A percentile compares a stretch with the other conserved stretches of the same genome.
phyloP scores from a whole-genome alignment of 2,329 filamentous ascomycete genomes.

The Paraphoma sp. region DNA sequence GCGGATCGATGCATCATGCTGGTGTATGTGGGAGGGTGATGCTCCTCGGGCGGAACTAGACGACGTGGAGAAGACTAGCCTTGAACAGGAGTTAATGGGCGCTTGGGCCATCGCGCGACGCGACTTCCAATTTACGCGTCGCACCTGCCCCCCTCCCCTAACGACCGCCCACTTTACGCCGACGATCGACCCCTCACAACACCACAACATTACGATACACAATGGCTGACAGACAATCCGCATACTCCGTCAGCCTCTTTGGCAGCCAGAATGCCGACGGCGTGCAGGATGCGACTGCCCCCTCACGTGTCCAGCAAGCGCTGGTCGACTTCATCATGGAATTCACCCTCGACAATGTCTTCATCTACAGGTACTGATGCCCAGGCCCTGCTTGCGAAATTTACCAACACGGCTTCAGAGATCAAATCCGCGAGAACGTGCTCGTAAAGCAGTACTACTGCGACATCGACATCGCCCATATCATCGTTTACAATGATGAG shows the following conservation, averaged over 20 bases:
- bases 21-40: too few species aligned
- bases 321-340: conserved; percentile 91
- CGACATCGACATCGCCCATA: conserved; percentile 92
- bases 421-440: conserved; percentile 94
- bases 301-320: conserved; percentile 69
- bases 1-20: too few species aligned
- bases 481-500: conserved; percentile 96
- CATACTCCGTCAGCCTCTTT: conserved; percentile 85
- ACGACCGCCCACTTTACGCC: conserved; percentile 17
- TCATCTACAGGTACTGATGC: conserved; percentile 76
- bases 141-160: conserved; percentile 11
- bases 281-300: conserved; percentile 37
- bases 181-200: conserved; percentile 16
- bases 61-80: neutral
- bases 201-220: conserved; percentile 12
- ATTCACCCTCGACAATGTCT: conserved; percentile 91
- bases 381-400: neutral
- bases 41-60: too few species aligned
- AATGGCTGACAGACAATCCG: conserved; percentile 75
- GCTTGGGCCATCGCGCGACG: conserved; percentile 13
- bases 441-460: conserved; percentile 94
- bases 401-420: conserved; percentile 64
- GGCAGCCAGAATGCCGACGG: conserved; percentile 51
- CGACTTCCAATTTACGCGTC: conserved; percentile 24
- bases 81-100: conserved; percentile 6